These are phyloP conservation scores for Claviceps fusiformis DNA, from an alignment of 2,329 filamentous ascomycete species.

Conservation along the genomic window DNA sequence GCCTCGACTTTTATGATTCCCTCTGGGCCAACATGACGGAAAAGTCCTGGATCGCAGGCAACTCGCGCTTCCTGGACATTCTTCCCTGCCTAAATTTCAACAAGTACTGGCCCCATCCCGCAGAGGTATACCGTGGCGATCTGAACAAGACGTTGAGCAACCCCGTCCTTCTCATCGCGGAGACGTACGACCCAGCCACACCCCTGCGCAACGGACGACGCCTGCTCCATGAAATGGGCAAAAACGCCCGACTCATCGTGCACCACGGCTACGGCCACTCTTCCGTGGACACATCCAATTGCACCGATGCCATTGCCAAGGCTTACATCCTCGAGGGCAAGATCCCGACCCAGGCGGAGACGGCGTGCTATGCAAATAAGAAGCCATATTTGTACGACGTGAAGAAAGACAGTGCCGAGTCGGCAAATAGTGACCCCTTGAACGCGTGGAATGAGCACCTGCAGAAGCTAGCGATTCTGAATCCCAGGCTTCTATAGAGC, in stretches of 20 bases:
- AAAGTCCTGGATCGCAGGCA: constrained; percentile 31
- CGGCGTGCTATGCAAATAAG: constrained; percentile 30
- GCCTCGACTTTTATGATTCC: constrained; percentile 29
- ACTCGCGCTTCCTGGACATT: constrained; percentile 30
- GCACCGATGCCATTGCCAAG: constrained; percentile 28
- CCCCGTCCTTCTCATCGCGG: constrained; percentile 33
- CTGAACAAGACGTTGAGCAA: constrained; percentile 29
- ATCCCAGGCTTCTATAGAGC: constrained; percentile 1
- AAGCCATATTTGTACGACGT: constrained; percentile 33
- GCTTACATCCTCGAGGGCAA: constrained; percentile 27
- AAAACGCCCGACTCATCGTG: constrained; percentile 33
- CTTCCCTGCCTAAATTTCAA: constrained; percentile 33
- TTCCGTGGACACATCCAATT: constrained; percentile 29
- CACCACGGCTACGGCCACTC: constrained; percentile 38
- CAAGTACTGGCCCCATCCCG: constrained; percentile 30
- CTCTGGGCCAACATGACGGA: constrained; percentile 35
- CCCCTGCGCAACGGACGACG: constrained; percentile 33
- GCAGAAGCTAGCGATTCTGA: constrained; percentile 6
- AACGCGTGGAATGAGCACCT: constrained; percentile 10
- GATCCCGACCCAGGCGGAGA: constrained; percentile 28
- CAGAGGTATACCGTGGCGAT: constrained; percentile 33
- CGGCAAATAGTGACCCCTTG: constrained; percentile 3
- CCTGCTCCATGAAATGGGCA: constrained; percentile 30
- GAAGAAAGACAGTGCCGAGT: constrained; percentile 3
- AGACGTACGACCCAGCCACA: constrained; percentile 36